Percentiles rank a stretch among this genome's conserved stretches.
phyloP scores from a whole-genome alignment of 805 yeast species.

The Saccharomycopsis sp. region DNA sequence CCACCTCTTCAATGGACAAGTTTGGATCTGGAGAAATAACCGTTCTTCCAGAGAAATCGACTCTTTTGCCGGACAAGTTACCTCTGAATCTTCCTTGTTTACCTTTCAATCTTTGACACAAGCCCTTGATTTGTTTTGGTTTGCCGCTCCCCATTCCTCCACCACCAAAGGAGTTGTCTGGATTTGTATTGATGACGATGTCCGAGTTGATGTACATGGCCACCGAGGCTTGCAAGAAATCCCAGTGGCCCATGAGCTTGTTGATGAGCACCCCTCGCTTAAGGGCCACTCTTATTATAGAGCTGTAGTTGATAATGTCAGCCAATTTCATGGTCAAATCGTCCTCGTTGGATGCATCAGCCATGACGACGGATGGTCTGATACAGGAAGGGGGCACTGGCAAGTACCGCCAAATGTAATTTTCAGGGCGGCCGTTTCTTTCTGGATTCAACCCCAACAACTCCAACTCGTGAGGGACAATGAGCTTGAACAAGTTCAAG shows the following conservation, averaged over 20 bases:
- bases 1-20: conserved; percentile 89
- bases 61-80: conserved; percentile 95
- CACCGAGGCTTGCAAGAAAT: conserved; percentile 84
- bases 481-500: conserved; percentile 76
- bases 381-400: conserved; percentile 99
- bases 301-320: conserved; percentile 95
- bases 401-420: conserved; percentile 91
- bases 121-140: conserved; percentile 81
- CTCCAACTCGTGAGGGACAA: conserved; percentile 83
- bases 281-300: conserved; percentile 86
- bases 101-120: conserved; percentile 95
- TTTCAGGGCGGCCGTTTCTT: conserved; percentile 88
- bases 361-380: conserved; percentile 93
- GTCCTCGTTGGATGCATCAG: conserved; percentile 88
- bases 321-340: conserved; percentile 93
- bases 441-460: conserved; percentile 83
- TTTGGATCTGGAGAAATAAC: conserved; percentile 99
- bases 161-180: conserved; percentile 48
- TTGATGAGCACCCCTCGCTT: conserved; percentile 91
- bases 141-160: conserved; percentile 47
- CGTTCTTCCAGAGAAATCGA: conserved; percentile 95
- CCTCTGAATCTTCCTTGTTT: conserved; percentile 99
- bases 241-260: conserved; percentile 98
- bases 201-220: conserved; percentile 98
- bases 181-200: conserved; percentile 52